phyloP scores from a whole-genome alignment of 2,329 filamentous ascomycete species.

The Ceratocystis huliohia region DNA sequence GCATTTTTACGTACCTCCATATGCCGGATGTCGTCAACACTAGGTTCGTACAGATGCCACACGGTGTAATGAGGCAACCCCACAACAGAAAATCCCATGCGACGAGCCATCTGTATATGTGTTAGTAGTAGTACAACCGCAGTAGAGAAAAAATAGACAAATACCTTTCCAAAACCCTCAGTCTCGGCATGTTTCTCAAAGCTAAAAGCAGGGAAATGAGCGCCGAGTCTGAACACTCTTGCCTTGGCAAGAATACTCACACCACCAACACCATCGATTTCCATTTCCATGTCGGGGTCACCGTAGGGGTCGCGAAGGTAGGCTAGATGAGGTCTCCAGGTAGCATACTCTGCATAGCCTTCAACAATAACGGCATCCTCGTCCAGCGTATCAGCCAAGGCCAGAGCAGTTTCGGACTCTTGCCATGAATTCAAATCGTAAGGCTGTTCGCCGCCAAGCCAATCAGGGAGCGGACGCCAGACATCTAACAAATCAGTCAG shows the following conservation, averaged over 20 bases:
- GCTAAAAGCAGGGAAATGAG: constrained; percentile 95
- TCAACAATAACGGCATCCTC: constrained; percentile 98
- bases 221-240: constrained; percentile 83
- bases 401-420: constrained; percentile 91
- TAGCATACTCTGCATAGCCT: constrained; percentile 96
- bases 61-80: constrained; percentile 96
- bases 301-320: constrained; percentile 95
- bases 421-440: constrained; percentile 99
- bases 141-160: background rate
- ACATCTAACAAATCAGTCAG: constrained; percentile 51
- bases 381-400: constrained; percentile 84
- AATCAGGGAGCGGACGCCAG: constrained; percentile 96
- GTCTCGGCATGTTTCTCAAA: constrained; percentile 98
- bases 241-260: constrained; percentile 96
- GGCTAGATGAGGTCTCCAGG: constrained; percentile 91
- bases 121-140: constrained; percentile 11
- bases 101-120: constrained; percentile 70
- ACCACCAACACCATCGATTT: constrained; percentile 93
- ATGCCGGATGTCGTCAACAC: constrained; percentile 87
- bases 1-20: constrained; percentile 56
- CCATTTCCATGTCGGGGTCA: constrained; percentile 99
- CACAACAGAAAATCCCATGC: constrained; percentile 91
- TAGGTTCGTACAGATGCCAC: constrained; percentile 99
- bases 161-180: constrained; percentile 93
- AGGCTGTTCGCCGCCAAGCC: constrained; percentile 95